Evolutionary conservation across 2,329 filamentous ascomycete genomes (phyloP).

Genomic region (Apiospora koreana): DNA sequence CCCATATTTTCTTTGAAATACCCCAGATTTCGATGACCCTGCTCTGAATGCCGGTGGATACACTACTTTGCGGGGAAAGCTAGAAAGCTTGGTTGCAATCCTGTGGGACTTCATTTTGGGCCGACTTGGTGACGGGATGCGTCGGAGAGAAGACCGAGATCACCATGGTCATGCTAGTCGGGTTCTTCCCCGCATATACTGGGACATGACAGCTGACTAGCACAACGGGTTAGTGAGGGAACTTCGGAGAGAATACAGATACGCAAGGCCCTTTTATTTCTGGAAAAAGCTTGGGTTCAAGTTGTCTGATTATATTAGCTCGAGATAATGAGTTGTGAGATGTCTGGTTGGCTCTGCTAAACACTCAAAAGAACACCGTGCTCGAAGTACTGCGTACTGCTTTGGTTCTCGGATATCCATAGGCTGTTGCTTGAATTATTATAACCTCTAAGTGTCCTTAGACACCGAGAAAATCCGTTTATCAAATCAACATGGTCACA

Average conservation of each 20-base stretch:
- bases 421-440: background rate
- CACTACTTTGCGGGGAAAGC: background rate
- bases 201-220: background rate
- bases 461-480: background rate
- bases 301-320: background rate
- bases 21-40: background rate
- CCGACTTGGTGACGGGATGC: background rate
- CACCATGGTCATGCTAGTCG: background rate
- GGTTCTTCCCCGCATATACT: background rate
- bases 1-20: background rate
- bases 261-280: background rate
- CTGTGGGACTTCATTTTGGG: background rate
- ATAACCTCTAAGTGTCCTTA: background rate
- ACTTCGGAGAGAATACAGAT: background rate
- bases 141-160: conserved; percentile 13
- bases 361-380: background rate
- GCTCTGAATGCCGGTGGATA: background rate
- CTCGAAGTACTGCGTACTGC: background rate
- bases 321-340: background rate
- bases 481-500: background rate
- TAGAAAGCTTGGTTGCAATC: conserved; percentile 11
- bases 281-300: background rate
- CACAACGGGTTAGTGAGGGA: background rate
- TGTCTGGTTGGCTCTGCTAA: background rate
- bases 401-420: background rate